Conservation (phyloP, 139 green algal genomes). For the Chlorella sp. region DNA sequence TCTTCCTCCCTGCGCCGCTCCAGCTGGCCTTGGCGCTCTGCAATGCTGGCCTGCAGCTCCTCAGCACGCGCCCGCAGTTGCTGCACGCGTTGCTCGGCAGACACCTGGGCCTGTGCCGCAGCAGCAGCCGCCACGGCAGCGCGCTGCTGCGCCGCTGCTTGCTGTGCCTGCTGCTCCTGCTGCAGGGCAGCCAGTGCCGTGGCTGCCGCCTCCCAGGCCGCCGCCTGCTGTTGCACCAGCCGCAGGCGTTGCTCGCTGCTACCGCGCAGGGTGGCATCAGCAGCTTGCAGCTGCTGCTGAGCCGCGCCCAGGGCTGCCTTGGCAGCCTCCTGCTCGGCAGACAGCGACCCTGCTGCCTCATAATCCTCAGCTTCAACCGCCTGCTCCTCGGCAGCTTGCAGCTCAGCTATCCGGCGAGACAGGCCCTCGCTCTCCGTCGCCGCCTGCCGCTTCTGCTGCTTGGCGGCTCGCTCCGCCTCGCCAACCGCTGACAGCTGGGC, state of each 20-base stretch:
- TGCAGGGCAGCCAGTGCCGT: constrained; percentile 15
- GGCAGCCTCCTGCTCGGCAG: constrained; percentile 16
- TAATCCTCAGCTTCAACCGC: constrained; percentile 26
- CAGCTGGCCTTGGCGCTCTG: background rate
- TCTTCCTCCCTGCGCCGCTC: background rate
- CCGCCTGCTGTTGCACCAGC: constrained; percentile 29
- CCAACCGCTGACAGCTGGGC: background rate
- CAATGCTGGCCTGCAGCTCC: constrained; percentile 1
- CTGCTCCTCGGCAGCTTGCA: constrained; percentile 13
- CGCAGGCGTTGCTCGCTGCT: constrained; percentile 20
- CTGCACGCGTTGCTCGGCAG: background rate
- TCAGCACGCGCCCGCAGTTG: background rate
- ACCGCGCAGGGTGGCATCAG: background rate
- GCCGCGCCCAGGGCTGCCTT: background rate
- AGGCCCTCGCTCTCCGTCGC: background rate
- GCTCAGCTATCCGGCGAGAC: background rate
- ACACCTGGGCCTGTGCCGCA: background rate
- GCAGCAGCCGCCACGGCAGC: background rate
- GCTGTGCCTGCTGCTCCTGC: background rate
- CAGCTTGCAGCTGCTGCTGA: constrained; percentile 19
- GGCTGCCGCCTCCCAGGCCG: constrained; percentile 15
- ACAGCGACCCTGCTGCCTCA: constrained; percentile 1
- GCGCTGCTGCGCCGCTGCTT: background rate
- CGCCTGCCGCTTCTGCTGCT: constrained; percentile 31
- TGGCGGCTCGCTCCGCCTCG: background rate